These are phyloP conservation scores for Fusarium luffae DNA, from an alignment of 2,329 filamentous ascomycete genomes.

Conservation along the genomic window DNA sequence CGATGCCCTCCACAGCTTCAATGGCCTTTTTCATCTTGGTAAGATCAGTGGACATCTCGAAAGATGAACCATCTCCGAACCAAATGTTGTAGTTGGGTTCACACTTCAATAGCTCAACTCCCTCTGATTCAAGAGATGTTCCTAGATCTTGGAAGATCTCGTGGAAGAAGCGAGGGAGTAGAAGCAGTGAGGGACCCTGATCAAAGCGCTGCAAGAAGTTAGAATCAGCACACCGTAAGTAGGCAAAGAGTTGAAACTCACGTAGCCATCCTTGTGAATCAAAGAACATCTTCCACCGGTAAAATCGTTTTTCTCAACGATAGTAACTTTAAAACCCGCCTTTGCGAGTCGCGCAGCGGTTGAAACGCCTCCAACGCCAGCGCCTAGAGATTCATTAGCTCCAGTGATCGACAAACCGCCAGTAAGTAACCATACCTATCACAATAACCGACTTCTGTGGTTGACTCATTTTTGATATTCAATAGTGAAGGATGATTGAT, in stretches of 20 bases:
- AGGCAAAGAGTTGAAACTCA: not conserved
- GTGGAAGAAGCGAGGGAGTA: conserved; percentile 76
- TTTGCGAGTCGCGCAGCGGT: conserved; percentile 77
- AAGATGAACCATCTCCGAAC: conserved; percentile 74
- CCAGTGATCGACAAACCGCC: not conserved
- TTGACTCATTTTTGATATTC: conserved; percentile 20
- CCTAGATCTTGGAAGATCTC: conserved; percentile 76
- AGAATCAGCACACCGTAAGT: not conserved
- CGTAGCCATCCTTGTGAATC: conserved; percentile 65
- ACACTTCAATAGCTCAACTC: conserved; percentile 76
- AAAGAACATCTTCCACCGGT: conserved; percentile 78
- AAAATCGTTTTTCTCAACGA: conserved; percentile 81
- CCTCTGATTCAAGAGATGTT: conserved; percentile 72
- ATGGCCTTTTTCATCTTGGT: conserved; percentile 77
- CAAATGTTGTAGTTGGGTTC: conserved; percentile 81
- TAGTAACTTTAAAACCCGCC: conserved; percentile 76
- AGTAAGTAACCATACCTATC: conserved; percentile 37
- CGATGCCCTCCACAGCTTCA: conserved; percentile 77
- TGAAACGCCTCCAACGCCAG: conserved; percentile 77
- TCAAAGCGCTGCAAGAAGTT: conserved; percentile 69
- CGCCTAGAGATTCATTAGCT: conserved; percentile 57
- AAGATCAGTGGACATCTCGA: conserved; percentile 74
- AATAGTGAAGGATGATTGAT: not conserved
- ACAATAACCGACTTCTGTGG: conserved; percentile 46
- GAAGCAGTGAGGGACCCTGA: conserved; percentile 78